Evolutionary conservation across 2,329 filamentous ascomycete species (phyloP), one percentile per base, ranked within the genome.

Genomic region (Scedosporium apiospermum): DNA sequence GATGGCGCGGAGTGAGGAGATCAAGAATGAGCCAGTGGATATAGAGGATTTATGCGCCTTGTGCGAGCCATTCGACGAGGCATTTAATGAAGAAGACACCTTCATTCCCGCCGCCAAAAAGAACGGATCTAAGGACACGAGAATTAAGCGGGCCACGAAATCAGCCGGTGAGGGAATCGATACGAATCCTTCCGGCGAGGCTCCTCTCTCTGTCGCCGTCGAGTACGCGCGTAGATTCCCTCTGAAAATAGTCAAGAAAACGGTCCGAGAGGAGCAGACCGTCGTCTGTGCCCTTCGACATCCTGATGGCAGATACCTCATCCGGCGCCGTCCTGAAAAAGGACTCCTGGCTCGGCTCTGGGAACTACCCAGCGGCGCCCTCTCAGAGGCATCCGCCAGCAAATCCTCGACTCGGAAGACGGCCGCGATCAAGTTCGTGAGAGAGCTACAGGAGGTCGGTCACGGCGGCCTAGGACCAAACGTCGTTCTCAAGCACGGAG

Each of bases 291-390:
- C 78, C 14, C 74, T 85, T 21, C 74, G 76, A 5, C 67, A 67
- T 34, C 59, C 63, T 18, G 77, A 81, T 62, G 77, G 77, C 0
- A 65, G 69, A 2, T 82, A 78, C 61, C 70, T 85, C 2, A 73
- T 84, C 61, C 78, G 78, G 16, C 77, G 76, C 1, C 79, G 82
- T 0, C 81, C 82, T 0, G 75, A 77, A 10, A 84, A 80, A 67
- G 82, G 82, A 0, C 74, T 85, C 0, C 71, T 85, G 0, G 82
- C 82, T 0, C 78, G 81, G 0, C 66, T 85, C 4, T 85, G 82
- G 82, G 82, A 85, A 65, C 75, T 85, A 5, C 82, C 82, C 0
- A 83, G 80, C 65, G 67, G 71, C 3, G 69, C 71, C 0, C 64
- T 83, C 0, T 26, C 41, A 49, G 26, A 23, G 61, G 69, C 42